These are phyloP conservation scores for Mucor racemosus DNA, from an alignment of 371 early-diverging fungal species.

Conservation along the genomic window DNA sequence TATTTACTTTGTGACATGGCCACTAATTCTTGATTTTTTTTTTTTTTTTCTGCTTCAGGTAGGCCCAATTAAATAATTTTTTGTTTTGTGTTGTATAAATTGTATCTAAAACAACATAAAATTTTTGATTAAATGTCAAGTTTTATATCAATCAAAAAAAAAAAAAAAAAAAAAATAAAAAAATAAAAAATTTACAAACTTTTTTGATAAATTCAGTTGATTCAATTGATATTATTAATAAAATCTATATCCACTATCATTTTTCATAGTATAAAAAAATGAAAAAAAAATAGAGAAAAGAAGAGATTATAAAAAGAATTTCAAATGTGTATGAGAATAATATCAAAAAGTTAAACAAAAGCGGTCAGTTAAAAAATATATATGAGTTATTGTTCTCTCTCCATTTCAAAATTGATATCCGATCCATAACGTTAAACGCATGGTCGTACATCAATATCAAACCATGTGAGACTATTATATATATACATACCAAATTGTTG, in stretches of 20 bases:
- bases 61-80: no score
- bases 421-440: conserved; percentile 29
- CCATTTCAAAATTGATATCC: conserved; percentile 22
- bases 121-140: background rate
- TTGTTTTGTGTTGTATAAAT: background rate
- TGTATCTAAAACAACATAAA: background rate
- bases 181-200: background rate
- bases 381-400: conserved; percentile 17
- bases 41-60: no score
- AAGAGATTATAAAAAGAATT: background rate
- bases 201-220: background rate
- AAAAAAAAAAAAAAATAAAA: no score
- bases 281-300: background rate
- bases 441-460: conserved; percentile 20
- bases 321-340: no score
- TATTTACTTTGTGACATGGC: conserved; percentile 34
- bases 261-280: background rate
- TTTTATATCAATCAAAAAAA: background rate
- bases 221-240: background rate
- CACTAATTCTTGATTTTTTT: background rate
- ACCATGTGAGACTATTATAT: conserved; percentile 8
- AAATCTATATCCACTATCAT: background rate
- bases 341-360: no score
- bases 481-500: conserved; percentile 16
- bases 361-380: conserved; percentile 3